These are phyloP conservation scores for Lepiota venenata DNA, from an alignment of 768 basidiomycete species.

Conservation along the genomic window DNA sequence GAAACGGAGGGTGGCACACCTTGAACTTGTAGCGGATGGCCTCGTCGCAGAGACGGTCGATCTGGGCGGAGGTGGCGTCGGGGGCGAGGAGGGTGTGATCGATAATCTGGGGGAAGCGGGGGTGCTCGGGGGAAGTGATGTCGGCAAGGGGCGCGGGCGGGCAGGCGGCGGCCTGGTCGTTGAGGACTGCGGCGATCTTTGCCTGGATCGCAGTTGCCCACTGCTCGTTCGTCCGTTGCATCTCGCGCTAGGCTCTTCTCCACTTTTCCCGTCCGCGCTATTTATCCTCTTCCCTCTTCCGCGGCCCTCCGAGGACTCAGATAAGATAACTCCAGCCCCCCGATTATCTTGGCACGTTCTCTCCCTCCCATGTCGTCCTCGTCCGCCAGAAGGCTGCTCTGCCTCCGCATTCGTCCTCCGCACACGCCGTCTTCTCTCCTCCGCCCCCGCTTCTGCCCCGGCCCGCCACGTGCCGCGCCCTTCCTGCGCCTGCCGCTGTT, in stretches of 20 bases:
- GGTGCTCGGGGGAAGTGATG: slow-evolving; percentile 23
- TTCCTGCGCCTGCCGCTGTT: not conserved
- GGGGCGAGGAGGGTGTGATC: slow-evolving; percentile 52
- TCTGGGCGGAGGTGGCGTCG: slow-evolving; percentile 41
- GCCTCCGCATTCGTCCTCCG: not conserved
- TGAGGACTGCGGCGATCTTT: slow-evolving; percentile 26
- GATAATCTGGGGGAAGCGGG: slow-evolving; percentile 34
- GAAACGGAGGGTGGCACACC: slow-evolving; percentile 20
- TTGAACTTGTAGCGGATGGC: slow-evolving; percentile 47
- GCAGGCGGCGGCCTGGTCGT: not conserved
- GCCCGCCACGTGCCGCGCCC: not conserved
- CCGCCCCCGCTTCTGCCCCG: not conserved
- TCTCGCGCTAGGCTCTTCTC: no score
- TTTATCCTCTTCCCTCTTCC: slow-evolving; percentile 8
- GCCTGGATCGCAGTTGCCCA: slow-evolving; percentile 27
- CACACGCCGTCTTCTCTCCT: not conserved
- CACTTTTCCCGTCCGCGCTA: not conserved
- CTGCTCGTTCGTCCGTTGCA: slow-evolving; percentile 25
- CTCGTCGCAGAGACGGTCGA: slow-evolving; percentile 45
- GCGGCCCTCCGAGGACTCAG: slow-evolving; percentile 10
- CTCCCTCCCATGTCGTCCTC: no score
- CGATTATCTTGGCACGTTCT: not conserved
- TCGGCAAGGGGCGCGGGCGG: slow-evolving; percentile 19
- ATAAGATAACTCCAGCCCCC: not conserved
- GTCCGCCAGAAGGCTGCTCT: no score